Percentiles rank a stretch among this genome's conserved stretches.
phyloP scores from a whole-genome alignment of 495 filamentous ascomycete species.

The Penicillium paxilli region DNA sequence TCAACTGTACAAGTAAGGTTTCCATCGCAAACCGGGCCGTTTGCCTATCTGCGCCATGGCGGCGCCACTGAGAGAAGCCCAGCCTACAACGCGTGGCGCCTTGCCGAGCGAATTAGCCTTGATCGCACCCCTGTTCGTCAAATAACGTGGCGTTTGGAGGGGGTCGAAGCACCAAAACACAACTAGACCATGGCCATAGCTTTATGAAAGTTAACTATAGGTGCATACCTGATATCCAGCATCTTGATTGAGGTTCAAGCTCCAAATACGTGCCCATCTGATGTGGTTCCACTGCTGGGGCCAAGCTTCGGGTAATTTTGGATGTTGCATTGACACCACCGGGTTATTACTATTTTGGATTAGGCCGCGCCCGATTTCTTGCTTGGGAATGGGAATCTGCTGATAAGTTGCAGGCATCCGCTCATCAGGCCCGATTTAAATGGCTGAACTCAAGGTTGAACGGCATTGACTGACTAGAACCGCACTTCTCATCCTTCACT shows the following conservation, averaged over 20 bases:
- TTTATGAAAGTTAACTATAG: neutral
- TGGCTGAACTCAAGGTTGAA: no score
- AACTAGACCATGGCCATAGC: neutral
- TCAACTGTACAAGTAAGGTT: no score
- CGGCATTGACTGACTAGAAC: no score
- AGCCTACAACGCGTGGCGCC: neutral
- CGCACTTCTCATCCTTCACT: no score
- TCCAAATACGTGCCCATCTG: neutral
- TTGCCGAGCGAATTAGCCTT: constrained; percentile 2
- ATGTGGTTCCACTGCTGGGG: neutral
- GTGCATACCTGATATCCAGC: neutral
- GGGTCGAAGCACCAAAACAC: neutral
- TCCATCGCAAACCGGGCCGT: no score
- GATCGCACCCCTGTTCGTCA: neutral
- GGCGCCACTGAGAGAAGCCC: neutral
- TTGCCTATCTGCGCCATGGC: neutral
- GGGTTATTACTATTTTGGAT: constrained; percentile 5
- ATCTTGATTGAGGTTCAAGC: neutral
- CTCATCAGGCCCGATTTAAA: no score
- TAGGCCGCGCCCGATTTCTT: neutral
- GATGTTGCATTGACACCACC: neutral
- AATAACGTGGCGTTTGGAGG: neutral
- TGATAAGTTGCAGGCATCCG: no score
- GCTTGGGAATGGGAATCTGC: no score
- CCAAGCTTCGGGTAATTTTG: constrained; percentile 8